Conservation (phyloP, 352 stramenopile species). For the Globisporangium parvum region DNA sequence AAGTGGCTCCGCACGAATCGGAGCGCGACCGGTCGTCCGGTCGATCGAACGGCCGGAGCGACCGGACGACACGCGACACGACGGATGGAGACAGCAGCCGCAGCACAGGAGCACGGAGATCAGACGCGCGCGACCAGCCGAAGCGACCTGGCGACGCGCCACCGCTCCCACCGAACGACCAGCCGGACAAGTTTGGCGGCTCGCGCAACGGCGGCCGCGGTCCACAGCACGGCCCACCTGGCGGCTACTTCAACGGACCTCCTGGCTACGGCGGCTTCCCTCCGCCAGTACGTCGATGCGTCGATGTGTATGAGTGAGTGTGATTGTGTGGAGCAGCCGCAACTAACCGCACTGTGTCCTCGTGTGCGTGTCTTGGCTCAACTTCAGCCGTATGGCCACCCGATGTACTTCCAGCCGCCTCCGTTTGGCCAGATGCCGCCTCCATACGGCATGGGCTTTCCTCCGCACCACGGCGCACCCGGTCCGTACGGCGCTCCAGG, state of each 20-base stretch:
- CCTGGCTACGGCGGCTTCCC: slow-evolving; percentile 59
- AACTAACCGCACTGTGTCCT: background rate
- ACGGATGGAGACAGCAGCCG: slow-evolving; percentile 17
- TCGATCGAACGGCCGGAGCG: slow-evolving; percentile 5
- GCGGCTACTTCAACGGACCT: slow-evolving; percentile 49
- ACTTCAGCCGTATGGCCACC: slow-evolving; percentile 49
- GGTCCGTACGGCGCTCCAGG: slow-evolving; percentile 12
- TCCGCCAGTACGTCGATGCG: slow-evolving; percentile 33
- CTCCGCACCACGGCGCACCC: slow-evolving; percentile 31
- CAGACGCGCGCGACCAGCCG: slow-evolving; percentile 13
- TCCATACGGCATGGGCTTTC: slow-evolving; percentile 71
- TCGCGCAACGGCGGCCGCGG: slow-evolving; percentile 10
- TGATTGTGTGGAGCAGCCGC: background rate
- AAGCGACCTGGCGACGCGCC: slow-evolving; percentile 10
- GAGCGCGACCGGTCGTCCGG: slow-evolving; percentile 5
- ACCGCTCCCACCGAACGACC: slow-evolving; percentile 27
- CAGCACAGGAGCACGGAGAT: slow-evolving; percentile 18
- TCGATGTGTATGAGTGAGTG: background rate
- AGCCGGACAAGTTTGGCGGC: slow-evolving; percentile 17
- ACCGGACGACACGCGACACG: slow-evolving; percentile 5
- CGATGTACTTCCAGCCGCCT: slow-evolving; percentile 68
- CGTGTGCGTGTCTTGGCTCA: slow-evolving; percentile 4
- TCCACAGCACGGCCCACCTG: slow-evolving; percentile 10
- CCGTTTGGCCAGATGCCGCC: slow-evolving; percentile 59
- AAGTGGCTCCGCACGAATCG: slow-evolving; percentile 15